These are phyloP conservation scores for Vaccinium darrowii DNA, from an alignment of 148 eudicot genomes.

Conservation along the genomic window DNA sequence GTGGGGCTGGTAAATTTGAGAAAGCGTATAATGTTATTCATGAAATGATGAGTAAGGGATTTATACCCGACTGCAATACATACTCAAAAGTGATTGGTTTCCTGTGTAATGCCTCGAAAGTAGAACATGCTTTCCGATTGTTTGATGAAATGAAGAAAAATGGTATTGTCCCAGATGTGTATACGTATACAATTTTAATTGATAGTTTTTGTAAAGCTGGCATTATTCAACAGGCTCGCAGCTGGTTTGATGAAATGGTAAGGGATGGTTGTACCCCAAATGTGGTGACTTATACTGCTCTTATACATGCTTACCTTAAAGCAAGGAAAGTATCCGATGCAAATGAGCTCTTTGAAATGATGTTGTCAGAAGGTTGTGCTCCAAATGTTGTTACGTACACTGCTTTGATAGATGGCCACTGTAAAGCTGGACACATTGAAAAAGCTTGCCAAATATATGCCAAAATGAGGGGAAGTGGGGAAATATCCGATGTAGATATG, in stretches of 20 bases:
- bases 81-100: conserved; percentile 80
- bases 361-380: conserved; percentile 45
- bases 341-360: conserved; percentile 58
- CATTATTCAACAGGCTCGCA: conserved; percentile 76
- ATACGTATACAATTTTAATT: conserved; percentile 80
- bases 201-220: conserved; percentile 95
- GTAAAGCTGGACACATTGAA: conserved; percentile 55
- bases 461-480: conserved; percentile 55
- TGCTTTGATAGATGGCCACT: conserved; percentile 63
- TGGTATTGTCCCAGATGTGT: conserved; percentile 81
- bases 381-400: conserved; percentile 68
- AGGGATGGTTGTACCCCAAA: conserved; percentile 68
- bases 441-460: conserved; percentile 67
- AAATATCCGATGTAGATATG: conserved; percentile 42
- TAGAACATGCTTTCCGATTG: conserved; percentile 73
- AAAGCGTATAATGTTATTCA: conserved; percentile 63
- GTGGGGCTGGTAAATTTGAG: conserved; percentile 77
- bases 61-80: conserved; percentile 77
- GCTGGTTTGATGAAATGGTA: conserved; percentile 82
- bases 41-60: conserved; percentile 85
- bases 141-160: conserved; percentile 80
- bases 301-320: conserved; percentile 89
- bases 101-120: conserved; percentile 63
- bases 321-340: conserved; percentile 51
- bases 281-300: conserved; percentile 90